These are phyloP conservation scores for Wickerhamiella spandovensis DNA, from an alignment of 805 yeast species.

Conservation along the genomic window DNA sequence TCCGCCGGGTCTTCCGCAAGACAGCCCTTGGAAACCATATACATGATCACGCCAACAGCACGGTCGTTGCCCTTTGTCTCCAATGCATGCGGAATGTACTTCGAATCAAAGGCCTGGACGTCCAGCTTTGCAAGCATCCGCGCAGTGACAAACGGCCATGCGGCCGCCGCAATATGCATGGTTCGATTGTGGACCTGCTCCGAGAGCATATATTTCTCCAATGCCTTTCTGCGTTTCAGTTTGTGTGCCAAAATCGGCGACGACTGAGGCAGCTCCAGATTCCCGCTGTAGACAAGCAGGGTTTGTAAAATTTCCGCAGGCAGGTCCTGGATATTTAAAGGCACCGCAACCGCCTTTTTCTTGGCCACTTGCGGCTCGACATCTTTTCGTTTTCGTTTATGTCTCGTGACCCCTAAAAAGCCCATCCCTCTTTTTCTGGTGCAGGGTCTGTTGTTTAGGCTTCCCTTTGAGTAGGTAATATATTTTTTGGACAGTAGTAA, in stretches of 20 bases:
- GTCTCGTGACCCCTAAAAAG: constrained; percentile 4
- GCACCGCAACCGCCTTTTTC: neutral
- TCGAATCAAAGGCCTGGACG: constrained; percentile 67
- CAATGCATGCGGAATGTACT: constrained; percentile 71
- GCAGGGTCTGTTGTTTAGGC: neutral
- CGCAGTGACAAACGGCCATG: constrained; percentile 18
- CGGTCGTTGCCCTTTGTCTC: constrained; percentile 25
- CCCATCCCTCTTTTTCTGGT: constrained; percentile 6
- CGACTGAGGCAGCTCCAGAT: constrained; percentile 27
- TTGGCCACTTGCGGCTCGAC: neutral
- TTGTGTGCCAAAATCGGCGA: constrained; percentile 22
- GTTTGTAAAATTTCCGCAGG: constrained; percentile 33
- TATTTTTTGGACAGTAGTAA: neutral
- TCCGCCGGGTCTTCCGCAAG: constrained; percentile 8
- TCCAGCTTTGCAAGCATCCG: constrained; percentile 33
- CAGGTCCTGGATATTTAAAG: constrained; percentile 21
- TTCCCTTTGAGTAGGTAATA: neutral
- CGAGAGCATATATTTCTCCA: constrained; percentile 15
- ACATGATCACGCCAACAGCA: constrained; percentile 18
- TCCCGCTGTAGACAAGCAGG: constrained; percentile 30
- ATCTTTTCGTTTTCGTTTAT: neutral
- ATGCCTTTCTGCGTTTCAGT: constrained; percentile 20
- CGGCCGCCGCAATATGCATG: constrained; percentile 8
- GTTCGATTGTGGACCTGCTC: constrained; percentile 10
- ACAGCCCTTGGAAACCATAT: constrained; percentile 13